These are phyloP conservation scores for Camellia oleifera DNA, from an alignment of 179 eudicot species.

Conservation along the genomic window DNA sequence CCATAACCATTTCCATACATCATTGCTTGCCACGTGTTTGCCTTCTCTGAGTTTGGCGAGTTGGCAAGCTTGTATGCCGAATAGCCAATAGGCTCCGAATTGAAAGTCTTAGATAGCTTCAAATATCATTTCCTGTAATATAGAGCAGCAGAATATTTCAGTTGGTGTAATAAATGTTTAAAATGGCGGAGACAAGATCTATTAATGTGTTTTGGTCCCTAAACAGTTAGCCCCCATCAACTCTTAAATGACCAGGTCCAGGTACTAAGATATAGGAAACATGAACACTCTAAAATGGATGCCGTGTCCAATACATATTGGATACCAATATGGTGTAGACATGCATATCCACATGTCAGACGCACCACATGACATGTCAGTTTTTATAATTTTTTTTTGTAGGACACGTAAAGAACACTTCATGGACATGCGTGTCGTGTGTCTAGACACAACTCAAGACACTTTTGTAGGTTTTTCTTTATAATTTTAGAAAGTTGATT, in stretches of 20 bases:
- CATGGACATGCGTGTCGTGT: too few species aligned
- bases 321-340: too few species aligned
- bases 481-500: too few species aligned
- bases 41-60: slow-evolving; percentile 11
- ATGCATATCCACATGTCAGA: too few species aligned
- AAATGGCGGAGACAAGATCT: background rate
- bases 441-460: too few species aligned
- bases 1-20: slow-evolving; percentile 15
- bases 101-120: slow-evolving; percentile 28
- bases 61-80: slow-evolving; percentile 17
- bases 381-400: too few species aligned
- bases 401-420: too few species aligned
- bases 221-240: background rate
- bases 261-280: too few species aligned
- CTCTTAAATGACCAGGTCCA: background rate
- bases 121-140: slow-evolving; percentile 60
- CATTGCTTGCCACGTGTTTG: background rate
- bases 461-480: too few species aligned
- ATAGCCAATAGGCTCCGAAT: slow-evolving; percentile 23
- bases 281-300: too few species aligned
- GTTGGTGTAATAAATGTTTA: background rate
- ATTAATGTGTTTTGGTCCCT: background rate
- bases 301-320: too few species aligned
- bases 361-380: too few species aligned
- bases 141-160: slow-evolving; percentile 15